Base-by-base conservation (phyloP, 108 stramenopile species). In the Pseudonitzschia delicatissima region DNA sequence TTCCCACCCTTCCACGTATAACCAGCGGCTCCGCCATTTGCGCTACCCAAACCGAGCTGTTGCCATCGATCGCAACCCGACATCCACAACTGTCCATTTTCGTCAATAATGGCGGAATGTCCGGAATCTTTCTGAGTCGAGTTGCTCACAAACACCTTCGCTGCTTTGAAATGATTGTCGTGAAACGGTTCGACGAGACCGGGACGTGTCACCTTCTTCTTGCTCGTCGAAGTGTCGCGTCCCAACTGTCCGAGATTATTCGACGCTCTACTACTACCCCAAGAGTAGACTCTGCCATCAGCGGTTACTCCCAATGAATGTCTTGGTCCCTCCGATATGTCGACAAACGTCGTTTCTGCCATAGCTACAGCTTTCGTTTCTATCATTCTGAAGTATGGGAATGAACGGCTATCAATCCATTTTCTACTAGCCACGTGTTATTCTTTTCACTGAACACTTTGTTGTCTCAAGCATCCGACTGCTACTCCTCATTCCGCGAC, bases 1-100 rank as follows among this genome's bases (percentile, higher is more conserved):
- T 73, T 71, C 0, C 86, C 86, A 18, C 67, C 76, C n/a, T 71
- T 69, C 86, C 86, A 87, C 13, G 86, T 84, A 50, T 87, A 87
- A 25, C 86, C 86, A 3, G 76, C 61, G 27, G 81, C 67, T 17
- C 86, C 86, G 9, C 76, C 82, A 35, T 77, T n/a, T 13, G 81
- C 29, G 1, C 80, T 82, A 0, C 86, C 83, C 9, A 87, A 68
- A 15, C 83, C 86, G n/a, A 87, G 69, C 64, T 87, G 86, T 29
- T 87, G 86, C 86, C 86, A 87, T 61, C 86, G 77, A 72, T 87
- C 86, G 57, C 86, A 87, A 29, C 86, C 86, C 26, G 79, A 76
- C 50, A 84, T 62, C 79, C 81, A 84, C 1, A 87, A 62, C 45
- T 53, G 34, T 27, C 83, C 86, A 3, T 67, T 47, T 2, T 40